phyloP scores from a whole-genome alignment of 257 asterid species.

The Knoxia roxburghii region DNA sequence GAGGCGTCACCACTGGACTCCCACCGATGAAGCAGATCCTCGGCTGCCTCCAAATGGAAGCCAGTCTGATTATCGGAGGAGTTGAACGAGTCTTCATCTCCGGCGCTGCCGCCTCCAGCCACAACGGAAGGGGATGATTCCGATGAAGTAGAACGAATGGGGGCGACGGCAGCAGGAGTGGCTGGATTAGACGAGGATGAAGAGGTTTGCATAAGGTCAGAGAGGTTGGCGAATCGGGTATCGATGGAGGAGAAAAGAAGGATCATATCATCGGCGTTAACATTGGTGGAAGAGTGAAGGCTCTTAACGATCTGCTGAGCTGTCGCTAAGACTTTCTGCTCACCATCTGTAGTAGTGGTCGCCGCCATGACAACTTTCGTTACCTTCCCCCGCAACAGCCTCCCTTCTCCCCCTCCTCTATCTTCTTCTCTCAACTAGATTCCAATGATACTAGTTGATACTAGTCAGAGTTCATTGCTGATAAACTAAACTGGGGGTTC shows the following conservation, averaged over 20 bases:
- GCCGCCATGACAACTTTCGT: slow-evolving; percentile 44
- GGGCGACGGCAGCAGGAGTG: neutral
- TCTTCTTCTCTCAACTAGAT: too few relatives aligned
- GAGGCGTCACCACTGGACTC: slow-evolving; percentile 24
- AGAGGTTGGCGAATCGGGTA: slow-evolving; percentile 67
- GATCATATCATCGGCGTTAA: slow-evolving; percentile 67
- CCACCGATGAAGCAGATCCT: slow-evolving; percentile 40
- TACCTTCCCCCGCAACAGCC: neutral
- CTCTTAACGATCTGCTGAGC: slow-evolving; percentile 93
- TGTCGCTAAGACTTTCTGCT: slow-evolving; percentile 78
- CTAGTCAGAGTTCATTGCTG: too few relatives aligned
- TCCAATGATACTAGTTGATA: too few relatives aligned
- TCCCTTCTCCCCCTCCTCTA: neutral
- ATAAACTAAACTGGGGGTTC: too few relatives aligned
- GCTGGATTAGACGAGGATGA: slow-evolving; percentile 15
- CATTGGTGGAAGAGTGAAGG: slow-evolving; percentile 52
- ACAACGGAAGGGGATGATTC: slow-evolving; percentile 22
- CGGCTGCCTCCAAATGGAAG: slow-evolving; percentile 53
- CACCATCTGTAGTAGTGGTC: slow-evolving; percentile 41
- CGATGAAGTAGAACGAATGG: slow-evolving; percentile 8
- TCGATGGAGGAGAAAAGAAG: slow-evolving; percentile 69
- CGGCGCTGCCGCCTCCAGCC: neutral
- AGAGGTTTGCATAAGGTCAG: slow-evolving; percentile 38
- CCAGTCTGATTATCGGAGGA: slow-evolving; percentile 10
- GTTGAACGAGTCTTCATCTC: slow-evolving; percentile 6